Evolutionary conservation across 2,329 filamentous ascomycete genomes (phyloP).

Genomic region (Neocatenulostroma microsporum): DNA sequence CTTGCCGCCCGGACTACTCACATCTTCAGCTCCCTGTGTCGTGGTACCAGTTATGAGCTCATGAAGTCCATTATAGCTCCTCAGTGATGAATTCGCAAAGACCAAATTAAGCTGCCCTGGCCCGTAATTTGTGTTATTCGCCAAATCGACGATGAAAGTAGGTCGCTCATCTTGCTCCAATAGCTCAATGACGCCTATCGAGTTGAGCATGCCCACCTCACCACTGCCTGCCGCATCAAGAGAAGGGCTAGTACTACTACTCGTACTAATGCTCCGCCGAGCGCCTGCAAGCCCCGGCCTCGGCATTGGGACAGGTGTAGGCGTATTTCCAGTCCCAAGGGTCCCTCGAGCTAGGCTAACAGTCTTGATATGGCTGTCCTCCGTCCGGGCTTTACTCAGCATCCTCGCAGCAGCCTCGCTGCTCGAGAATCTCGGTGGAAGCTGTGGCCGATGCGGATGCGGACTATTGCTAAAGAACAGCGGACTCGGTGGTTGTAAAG

Average conservation of each 20-base stretch:
- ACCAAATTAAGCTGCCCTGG: slow-evolving; percentile 52
- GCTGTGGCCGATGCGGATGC: slow-evolving; percentile 35
- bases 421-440: slow-evolving; percentile 50
- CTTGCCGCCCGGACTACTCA: slow-evolving; percentile 31
- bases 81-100: slow-evolving; percentile 62
- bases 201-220: slow-evolving; percentile 46
- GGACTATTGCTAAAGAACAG: slow-evolving; percentile 47
- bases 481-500: slow-evolving; percentile 25
- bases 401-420: slow-evolving; percentile 53
- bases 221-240: slow-evolving; percentile 11
- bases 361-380: slow-evolving; percentile 45
- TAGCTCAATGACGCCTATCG: slow-evolving; percentile 62
- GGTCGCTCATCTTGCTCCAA: slow-evolving; percentile 70
- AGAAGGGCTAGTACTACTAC: slow-evolving; percentile 8
- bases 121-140: slow-evolving; percentile 48
- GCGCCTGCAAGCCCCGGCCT: too few species aligned
- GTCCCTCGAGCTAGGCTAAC: slow-evolving; percentile 45
- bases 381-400: slow-evolving; percentile 43
- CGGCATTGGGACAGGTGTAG: background rate
- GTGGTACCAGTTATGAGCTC: slow-evolving; percentile 49
- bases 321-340: slow-evolving; percentile 17
- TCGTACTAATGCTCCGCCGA: slow-evolving; percentile 22
- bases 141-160: slow-evolving; percentile 66
- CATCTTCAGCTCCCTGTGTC: slow-evolving; percentile 27
- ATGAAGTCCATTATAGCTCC: slow-evolving; percentile 48